A percentile compares a stretch with the other conserved stretches of the same genome.
Evolutionary conservation across 176 grass and related monocot genomes (phyloP).

Genomic region (Tillandsia fasciculata): DNA sequence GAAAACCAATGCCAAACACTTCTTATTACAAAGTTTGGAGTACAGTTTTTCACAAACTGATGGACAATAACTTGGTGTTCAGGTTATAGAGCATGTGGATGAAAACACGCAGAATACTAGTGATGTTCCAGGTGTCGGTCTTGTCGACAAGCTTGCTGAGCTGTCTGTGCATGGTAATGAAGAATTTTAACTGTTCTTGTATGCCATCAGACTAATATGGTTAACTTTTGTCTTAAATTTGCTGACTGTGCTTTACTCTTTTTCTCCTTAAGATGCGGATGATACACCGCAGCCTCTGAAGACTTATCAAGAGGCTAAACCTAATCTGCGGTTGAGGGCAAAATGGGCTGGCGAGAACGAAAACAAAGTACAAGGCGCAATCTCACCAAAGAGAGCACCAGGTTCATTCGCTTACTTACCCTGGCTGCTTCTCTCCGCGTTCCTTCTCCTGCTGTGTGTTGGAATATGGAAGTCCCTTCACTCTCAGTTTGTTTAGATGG

Average conservation of each 20-base stretch:
- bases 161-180: constrained; percentile 19
- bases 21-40: background rate
- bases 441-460: background rate
- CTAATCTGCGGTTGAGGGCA: background rate
- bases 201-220: background rate
- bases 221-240: background rate
- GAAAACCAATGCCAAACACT: too few species aligned
- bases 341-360: background rate
- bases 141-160: constrained; percentile 13
- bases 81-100: constrained; percentile 10
- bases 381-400: background rate
- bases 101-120: background rate
- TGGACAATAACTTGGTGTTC: background rate
- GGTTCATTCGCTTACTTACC: background rate
- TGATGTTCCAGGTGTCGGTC: background rate
- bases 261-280: background rate
- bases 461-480: background rate
- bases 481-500: background rate
- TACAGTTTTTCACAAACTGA: background rate
- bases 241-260: background rate
- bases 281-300: background rate
- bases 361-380: background rate
- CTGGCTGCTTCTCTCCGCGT: background rate
- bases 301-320: background rate
- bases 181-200: background rate